phyloP scores from a whole-genome alignment of 768 basidiomycete genomes.

The Serendipita sp. region DNA sequence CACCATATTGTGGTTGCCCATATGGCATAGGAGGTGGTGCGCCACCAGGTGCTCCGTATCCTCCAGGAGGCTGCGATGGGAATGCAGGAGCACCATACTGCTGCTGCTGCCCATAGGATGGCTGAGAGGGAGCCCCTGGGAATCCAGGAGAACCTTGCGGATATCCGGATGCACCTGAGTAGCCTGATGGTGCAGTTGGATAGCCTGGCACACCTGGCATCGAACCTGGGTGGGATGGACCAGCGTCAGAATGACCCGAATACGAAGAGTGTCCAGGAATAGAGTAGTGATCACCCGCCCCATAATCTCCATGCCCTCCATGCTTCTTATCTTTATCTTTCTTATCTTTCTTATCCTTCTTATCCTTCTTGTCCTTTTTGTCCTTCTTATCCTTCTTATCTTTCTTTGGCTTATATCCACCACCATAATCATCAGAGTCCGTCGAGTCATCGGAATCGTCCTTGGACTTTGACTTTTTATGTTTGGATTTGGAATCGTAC shows the following conservation, averaged over 20 bases:
- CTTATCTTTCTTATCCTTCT: neutral
- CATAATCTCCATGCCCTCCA: too few species aligned
- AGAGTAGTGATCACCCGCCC: neutral
- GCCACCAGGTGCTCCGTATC: too few species aligned
- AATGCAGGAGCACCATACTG: too few species aligned
- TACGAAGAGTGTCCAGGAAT: neutral
- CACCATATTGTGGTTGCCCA: neutral
- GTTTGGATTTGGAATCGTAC: neutral
- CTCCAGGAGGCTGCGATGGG: too few species aligned
- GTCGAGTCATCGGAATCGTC: neutral
- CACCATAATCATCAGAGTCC: neutral
- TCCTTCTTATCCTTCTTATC: constrained; percentile 8
- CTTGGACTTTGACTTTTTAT: constrained; percentile 4
- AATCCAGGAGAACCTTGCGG: neutral
- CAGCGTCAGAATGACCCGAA: neutral
- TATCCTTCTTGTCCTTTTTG: constrained; percentile 2
- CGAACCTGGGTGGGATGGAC: neutral
- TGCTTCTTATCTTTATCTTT: neutral
- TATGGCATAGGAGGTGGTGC: neutral
- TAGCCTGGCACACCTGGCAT: neutral
- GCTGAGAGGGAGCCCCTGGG: neutral
- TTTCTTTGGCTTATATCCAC: constrained; percentile 7
- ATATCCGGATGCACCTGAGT: neutral
- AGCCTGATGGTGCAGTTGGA: neutral
- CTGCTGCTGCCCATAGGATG: neutral